Conservation (phyloP, 83 land plant species). For the Picea abies region DNA sequence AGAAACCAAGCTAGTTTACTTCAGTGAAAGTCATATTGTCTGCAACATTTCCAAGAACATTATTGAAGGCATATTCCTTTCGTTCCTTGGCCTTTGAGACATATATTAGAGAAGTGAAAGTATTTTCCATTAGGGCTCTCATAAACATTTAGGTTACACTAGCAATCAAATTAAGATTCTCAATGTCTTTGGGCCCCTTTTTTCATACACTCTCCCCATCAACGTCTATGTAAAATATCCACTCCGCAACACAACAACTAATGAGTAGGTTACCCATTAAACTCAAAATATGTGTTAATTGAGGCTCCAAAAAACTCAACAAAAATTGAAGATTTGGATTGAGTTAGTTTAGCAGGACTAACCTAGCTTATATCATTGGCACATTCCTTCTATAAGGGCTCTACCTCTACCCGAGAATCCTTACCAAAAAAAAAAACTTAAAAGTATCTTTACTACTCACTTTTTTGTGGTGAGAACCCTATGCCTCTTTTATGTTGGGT, state of each 20-base stretch:
- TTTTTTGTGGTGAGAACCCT: too few species aligned
- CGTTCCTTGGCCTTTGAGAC: background rate
- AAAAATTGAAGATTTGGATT: too few species aligned
- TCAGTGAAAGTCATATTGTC: background rate
- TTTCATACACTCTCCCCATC: conserved; percentile 24
- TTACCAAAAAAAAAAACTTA: background rate
- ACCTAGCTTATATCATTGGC: too few species aligned
- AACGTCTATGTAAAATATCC: conserved; percentile 6
- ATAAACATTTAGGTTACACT: conserved; percentile 18
- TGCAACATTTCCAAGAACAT: background rate
- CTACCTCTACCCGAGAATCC: too few species aligned
- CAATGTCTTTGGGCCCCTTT: conserved; percentile 11
- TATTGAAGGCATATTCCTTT: background rate
- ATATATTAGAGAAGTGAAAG: background rate
- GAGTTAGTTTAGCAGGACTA: too few species aligned
- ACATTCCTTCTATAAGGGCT: too few species aligned
- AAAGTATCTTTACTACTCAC: too few species aligned
- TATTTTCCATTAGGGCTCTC: background rate
- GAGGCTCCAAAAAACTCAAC: too few species aligned
- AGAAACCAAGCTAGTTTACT: background rate
- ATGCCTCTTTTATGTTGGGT: too few species aligned
- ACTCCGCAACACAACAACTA: too few species aligned
- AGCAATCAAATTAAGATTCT: conserved; percentile 1
- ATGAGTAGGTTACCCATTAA: too few species aligned
- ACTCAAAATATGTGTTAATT: too few species aligned